These are phyloP conservation scores for Acacia melanoxylon DNA, from an alignment of 306 rosid genomes.

Conservation along the genomic window DNA sequence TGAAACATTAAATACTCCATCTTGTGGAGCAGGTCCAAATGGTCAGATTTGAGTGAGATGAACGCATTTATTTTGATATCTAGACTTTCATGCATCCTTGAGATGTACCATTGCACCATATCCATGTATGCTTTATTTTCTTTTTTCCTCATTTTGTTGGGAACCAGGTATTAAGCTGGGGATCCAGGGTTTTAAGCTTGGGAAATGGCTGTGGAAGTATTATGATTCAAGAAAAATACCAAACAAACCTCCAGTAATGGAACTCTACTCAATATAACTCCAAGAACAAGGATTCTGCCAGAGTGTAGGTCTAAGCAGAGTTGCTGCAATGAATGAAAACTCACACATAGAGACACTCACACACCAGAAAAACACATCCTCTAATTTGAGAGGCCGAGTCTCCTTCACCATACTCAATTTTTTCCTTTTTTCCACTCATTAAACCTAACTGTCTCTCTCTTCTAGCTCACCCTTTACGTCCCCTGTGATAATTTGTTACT, in stretches of 20 bases:
- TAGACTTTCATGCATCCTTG: neutral
- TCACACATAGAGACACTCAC: neutral
- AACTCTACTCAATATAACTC: neutral
- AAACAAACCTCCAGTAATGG: neutral
- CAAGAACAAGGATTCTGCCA: neutral
- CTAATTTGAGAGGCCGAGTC: neutral
- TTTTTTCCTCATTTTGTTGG: neutral
- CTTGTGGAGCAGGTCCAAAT: neutral
- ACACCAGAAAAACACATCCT: neutral
- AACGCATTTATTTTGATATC: neutral
- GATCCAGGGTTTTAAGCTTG: neutral
- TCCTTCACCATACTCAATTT: neutral
- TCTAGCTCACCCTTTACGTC: neutral
- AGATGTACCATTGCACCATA: neutral
- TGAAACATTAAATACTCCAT: neutral
- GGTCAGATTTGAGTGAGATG: neutral
- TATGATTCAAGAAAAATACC: neutral
- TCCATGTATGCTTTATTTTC: neutral
- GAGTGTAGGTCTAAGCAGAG: neutral
- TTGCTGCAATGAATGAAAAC: neutral
- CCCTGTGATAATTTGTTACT: neutral
- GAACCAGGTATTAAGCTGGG: neutral
- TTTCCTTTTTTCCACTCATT: too few species aligned
- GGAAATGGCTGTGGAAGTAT: neutral
- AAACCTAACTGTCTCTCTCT: neutral